Evolutionary conservation across 129 eudicot species (phyloP).

Genomic region (Flaveria linearis): DNA sequence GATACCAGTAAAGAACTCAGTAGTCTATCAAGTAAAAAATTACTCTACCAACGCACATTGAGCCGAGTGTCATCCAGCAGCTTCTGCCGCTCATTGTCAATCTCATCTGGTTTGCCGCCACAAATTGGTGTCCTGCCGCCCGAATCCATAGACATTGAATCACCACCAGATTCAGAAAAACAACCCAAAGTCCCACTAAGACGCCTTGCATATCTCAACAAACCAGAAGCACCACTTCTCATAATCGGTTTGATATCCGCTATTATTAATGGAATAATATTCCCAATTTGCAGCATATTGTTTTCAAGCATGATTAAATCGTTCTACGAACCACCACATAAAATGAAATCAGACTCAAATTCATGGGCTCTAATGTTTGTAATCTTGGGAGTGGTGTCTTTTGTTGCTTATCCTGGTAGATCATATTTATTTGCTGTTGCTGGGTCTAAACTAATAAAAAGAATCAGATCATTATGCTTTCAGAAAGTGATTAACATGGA

Average conservation of each 20-base stretch:
- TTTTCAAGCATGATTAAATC: constrained; percentile 62
- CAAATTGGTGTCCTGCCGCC: too few relatives aligned
- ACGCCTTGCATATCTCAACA: constrained; percentile 76
- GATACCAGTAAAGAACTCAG: constrained; percentile 32
- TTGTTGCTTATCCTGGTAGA: constrained; percentile 57
- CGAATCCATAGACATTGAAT: background rate
- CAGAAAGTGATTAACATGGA: constrained; percentile 72
- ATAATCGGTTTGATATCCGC: constrained; percentile 67
- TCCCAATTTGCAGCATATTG: constrained; percentile 65
- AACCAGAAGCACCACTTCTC: constrained; percentile 77
- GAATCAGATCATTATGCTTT: constrained; percentile 72
- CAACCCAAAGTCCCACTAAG: constrained; percentile 58
- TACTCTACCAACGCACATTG: constrained; percentile 35
- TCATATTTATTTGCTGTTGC: constrained; percentile 72
- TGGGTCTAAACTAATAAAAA: constrained; percentile 57
- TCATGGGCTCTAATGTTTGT: constrained; percentile 77
- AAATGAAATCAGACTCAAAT: constrained; percentile 56
- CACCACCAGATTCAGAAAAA: constrained; percentile 32
- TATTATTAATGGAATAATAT: constrained; percentile 55
- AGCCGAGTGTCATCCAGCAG: constrained; percentile 49
- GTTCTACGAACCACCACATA: constrained; percentile 55
- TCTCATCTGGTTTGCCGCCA: too few relatives aligned
- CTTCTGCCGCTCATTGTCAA: constrained; percentile 44
- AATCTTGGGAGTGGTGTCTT: constrained; percentile 53
- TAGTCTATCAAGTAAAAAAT: constrained; percentile 42